Evolutionary conservation across 192 early-diverging fungal species (phyloP), one percentile per base, ranked within the genome.

Genomic region (Thamnidium elegans): DNA sequence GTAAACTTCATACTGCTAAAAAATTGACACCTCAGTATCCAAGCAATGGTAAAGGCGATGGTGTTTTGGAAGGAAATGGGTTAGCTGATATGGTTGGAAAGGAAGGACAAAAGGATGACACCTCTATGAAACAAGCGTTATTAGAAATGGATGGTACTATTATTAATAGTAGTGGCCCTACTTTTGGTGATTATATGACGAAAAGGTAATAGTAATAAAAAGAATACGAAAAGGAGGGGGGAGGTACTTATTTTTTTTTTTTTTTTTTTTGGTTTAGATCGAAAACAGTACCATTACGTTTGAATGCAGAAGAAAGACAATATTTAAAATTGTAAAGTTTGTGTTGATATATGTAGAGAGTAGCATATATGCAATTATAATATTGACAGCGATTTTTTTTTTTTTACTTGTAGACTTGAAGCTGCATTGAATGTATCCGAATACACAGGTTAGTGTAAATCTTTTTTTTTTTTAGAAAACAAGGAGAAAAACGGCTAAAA

Each of bases 211-310:
- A 45, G 19, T 11, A n/a, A 6, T 43, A 3, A 58, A 3, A 45
- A 6, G 23, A 59, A 15, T 15, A 11, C 11, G 15, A 53, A 34
- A 20, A 17, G 36, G 5, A 6, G 36, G 36, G 36, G 5, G 1
- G 36, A 39, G 4, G 26, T n/a, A n/a, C 26, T 26, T 26, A 26
- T 26, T 2, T 26, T 26, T 26, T 3, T 26, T 26, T 10, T 9
- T 9, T 26, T 42, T 31, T 14, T 54, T 26, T n/a, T 14, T 7
- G 13, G 36, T 13, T 15, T 19, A 88, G 96, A 4, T 77, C 91
- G 62, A 95, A 94, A 79, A 95, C 84, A 68, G 95, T 98, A 68
- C 97, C 97, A 3, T 65, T 99, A 68, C 90, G 97, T 15, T 80
- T 99, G 67, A 89, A 89, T 56, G 72, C 89, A 39, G 79, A 90